Conservation (phyloP, 345 rosid genomes). For the Cardamine occulta region DNA sequence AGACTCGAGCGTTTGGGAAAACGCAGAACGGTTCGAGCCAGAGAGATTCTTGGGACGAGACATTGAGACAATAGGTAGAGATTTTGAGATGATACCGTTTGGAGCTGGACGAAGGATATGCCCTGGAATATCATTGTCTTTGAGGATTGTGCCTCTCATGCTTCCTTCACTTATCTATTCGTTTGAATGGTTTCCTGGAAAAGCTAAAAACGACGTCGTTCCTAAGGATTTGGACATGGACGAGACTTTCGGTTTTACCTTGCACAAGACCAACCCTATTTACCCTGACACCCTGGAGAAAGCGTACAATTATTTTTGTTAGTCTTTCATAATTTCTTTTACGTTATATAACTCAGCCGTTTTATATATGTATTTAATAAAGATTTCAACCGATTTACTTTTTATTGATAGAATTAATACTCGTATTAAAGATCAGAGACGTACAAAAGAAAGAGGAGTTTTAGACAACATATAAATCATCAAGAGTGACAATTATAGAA, state of each 20-base stretch:
- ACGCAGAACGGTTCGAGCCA: constrained; percentile 38
- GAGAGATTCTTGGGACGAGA: constrained; percentile 39
- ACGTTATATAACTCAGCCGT: too few relatives aligned
- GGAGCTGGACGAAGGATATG: constrained; percentile 40
- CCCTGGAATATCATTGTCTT: constrained; percentile 46
- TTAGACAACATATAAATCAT: not conserved
- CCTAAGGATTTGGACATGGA: constrained; percentile 27
- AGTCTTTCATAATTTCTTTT: constrained; percentile 9
- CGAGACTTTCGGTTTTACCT: constrained; percentile 31
- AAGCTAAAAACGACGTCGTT: not conserved
- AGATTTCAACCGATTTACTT: not conserved
- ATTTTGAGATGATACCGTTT: constrained; percentile 32
- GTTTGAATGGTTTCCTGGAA: constrained; percentile 27
- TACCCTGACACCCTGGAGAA: constrained; percentile 4
- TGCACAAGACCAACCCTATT: constrained; percentile 32
- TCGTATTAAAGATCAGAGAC: not conserved
- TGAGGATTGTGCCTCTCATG: constrained; percentile 39
- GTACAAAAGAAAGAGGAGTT: not conserved
- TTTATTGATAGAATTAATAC: not conserved
- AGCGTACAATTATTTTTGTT: not conserved
- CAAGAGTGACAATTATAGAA: not conserved
- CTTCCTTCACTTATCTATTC: constrained; percentile 44
- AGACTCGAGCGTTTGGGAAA: constrained; percentile 41
- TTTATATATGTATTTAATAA: too few relatives aligned
- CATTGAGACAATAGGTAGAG: constrained; percentile 20